Conservation (phyloP, 805 yeast genomes). For the Wickerhamiella nectarea region DNA sequence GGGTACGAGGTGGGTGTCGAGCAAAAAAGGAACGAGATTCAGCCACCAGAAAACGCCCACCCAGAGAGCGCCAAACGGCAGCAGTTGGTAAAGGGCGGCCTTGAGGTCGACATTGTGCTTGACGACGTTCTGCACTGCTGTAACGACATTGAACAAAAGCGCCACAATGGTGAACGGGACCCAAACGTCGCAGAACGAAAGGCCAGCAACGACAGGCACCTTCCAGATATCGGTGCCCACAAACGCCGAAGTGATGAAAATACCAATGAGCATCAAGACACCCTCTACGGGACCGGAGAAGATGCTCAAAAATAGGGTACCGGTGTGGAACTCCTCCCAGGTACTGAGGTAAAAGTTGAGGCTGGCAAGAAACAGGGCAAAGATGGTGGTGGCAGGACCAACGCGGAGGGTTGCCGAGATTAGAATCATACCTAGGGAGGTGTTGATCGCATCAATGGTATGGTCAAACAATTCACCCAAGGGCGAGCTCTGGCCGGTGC, state of each 20-base stretch:
- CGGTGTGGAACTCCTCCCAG: constrained; percentile 94
- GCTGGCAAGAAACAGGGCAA: constrained; percentile 23
- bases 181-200: constrained; percentile 24
- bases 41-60: constrained; percentile 34
- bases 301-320: constrained; percentile 57
- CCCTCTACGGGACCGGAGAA: constrained; percentile 96
- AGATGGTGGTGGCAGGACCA: constrained; percentile 39
- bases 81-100: constrained; percentile 32
- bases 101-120: constrained; percentile 29
- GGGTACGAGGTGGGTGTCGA: constrained; percentile 34
- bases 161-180: constrained; percentile 19
- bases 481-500: constrained; percentile 91
- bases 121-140: constrained; percentile 40
- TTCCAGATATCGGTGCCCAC: constrained; percentile 63
- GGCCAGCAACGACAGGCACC: constrained; percentile 31
- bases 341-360: constrained; percentile 73
- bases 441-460: constrained; percentile 61
- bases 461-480: constrained; percentile 91
- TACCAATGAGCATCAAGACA: constrained; percentile 44
- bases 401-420: constrained; percentile 70
- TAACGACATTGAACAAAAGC: constrained; percentile 46
- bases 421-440: constrained; percentile 63
- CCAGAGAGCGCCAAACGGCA: constrained; percentile 57
- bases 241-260: constrained; percentile 50
- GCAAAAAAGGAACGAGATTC: constrained; percentile 34